phyloP scores from a whole-genome alignment of 345 rosid species.

The Microcos paniculata region DNA sequence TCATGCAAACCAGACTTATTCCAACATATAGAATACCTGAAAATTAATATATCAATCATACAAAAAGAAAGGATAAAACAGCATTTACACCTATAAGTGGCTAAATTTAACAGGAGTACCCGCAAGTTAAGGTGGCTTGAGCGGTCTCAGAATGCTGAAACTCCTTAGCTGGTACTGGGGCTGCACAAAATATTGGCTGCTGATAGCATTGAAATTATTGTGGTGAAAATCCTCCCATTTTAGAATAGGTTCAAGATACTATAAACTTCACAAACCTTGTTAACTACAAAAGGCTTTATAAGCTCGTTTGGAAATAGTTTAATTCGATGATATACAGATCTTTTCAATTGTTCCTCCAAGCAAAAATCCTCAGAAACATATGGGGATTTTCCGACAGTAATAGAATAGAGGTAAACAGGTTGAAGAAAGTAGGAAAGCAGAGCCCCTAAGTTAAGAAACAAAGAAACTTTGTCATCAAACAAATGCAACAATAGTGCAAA shows the following conservation, averaged over 20 bases:
- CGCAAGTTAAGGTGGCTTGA: slow-evolving; percentile 81
- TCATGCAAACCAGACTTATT: slow-evolving; percentile 83
- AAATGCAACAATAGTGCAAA: neutral
- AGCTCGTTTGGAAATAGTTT: slow-evolving; percentile 42
- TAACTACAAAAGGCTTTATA: slow-evolving; percentile 45
- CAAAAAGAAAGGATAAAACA: slow-evolving; percentile 13
- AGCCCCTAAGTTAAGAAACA: slow-evolving; percentile 11
- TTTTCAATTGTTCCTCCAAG: slow-evolving; percentile 47
- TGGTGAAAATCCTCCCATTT: slow-evolving; percentile 9
- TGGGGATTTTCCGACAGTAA: slow-evolving; percentile 64
- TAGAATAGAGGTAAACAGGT: slow-evolving; percentile 33
- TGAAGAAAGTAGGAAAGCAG: slow-evolving; percentile 13
- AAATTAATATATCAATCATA: slow-evolving; percentile 24
- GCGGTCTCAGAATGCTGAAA: slow-evolving; percentile 91
- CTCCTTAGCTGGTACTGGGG: slow-evolving; percentile 66
- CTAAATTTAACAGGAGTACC: slow-evolving; percentile 33
- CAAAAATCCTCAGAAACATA: slow-evolving; percentile 33
- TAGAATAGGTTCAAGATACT: slow-evolving; percentile 13
- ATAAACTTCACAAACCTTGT: slow-evolving; percentile 51
- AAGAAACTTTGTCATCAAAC: slow-evolving; percentile 14
- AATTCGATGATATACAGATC: slow-evolving; percentile 55
- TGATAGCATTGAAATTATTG: slow-evolving; percentile 23
- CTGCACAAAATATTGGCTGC: slow-evolving; percentile 73
- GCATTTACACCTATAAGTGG: neutral
- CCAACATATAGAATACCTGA: slow-evolving; percentile 89